Conservation (phyloP, 192 early-diverging fungal genomes). For the Coemansia sp. region DNA sequence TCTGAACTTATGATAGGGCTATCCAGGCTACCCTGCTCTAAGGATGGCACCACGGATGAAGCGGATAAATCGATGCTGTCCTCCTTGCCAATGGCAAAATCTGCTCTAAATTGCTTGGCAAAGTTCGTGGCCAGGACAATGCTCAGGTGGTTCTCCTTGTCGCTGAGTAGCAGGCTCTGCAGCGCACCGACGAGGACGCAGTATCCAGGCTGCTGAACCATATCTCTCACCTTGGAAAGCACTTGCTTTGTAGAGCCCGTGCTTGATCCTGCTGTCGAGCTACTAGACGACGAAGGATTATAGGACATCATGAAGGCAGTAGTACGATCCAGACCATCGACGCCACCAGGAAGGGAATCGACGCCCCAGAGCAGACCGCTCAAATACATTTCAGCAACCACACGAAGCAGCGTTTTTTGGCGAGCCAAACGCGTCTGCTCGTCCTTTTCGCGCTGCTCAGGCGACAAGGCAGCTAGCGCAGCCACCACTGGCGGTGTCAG, state of each 20-base stretch:
- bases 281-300: not conserved
- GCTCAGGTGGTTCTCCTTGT: slow-evolving; percentile 49
- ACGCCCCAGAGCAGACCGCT: slow-evolving; percentile 68
- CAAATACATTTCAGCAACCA: slow-evolving; percentile 83
- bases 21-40: not conserved
- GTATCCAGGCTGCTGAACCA: slow-evolving; percentile 52
- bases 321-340: slow-evolving; percentile 33
- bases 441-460: slow-evolving; percentile 87
- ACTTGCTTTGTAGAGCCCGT: slow-evolving; percentile 13
- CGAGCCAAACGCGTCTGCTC: slow-evolving; percentile 69
- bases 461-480: slow-evolving; percentile 61
- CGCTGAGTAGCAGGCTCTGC: slow-evolving; percentile 49
- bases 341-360: slow-evolving; percentile 32
- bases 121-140: slow-evolving; percentile 31
- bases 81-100: slow-evolving; percentile 29
- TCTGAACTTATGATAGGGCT: slow-evolving; percentile 24
- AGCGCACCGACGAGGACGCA: slow-evolving; percentile 44
- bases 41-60: slow-evolving; percentile 1
- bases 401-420: slow-evolving; percentile 69
- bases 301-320: slow-evolving; percentile 37
- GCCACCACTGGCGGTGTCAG: slow-evolving; percentile 66
- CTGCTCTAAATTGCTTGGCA: slow-evolving; percentile 31
- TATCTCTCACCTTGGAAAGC: slow-evolving; percentile 31
- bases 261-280: slow-evolving; percentile 6
- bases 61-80: slow-evolving; percentile 10